These are phyloP conservation scores for Ogataea thermomethanolica DNA, from an alignment of 805 yeast species.

Conservation along the genomic window DNA sequence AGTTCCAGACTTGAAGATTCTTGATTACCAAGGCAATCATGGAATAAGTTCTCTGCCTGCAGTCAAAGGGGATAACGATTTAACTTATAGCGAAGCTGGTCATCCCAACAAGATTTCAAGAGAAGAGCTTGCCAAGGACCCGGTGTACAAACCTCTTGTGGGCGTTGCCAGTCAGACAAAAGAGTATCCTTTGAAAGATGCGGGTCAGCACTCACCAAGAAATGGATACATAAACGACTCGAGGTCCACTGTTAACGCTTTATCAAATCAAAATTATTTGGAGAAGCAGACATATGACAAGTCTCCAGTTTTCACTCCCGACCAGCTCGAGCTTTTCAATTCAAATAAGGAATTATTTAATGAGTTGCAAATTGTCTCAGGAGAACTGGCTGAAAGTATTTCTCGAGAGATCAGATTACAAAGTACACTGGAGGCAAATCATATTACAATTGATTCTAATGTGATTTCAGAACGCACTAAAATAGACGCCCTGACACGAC, in stretches of 20 bases:
- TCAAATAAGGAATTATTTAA: conserved; percentile 56
- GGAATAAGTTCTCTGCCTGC: neutral
- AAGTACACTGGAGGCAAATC: conserved; percentile 30
- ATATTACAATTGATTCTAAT: conserved; percentile 25
- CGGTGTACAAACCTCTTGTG: no score
- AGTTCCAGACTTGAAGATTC: neutral
- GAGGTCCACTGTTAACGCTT: no score
- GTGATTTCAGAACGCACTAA: conserved; percentile 38
- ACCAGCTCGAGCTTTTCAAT: conserved; percentile 58
- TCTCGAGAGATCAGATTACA: conserved; percentile 65
- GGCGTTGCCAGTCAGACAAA: no score
- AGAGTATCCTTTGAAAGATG: no score
- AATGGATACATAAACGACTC: no score
- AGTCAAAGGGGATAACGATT: conserved; percentile 9
- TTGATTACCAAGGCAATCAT: neutral
- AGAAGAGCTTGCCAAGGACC: neutral
- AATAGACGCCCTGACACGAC: conserved; percentile 52
- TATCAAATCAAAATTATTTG: no score
- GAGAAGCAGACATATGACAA: no score
- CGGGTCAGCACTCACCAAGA: no score
- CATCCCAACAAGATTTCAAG: neutral
- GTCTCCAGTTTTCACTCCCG: conserved; percentile 41
- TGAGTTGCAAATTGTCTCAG: conserved; percentile 65
- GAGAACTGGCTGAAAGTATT: conserved; percentile 70
- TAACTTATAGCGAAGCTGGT: conserved; percentile 2